These are phyloP conservation scores for Ogataea allantospora DNA, from an alignment of 805 yeast genomes.

Conservation along the genomic window DNA sequence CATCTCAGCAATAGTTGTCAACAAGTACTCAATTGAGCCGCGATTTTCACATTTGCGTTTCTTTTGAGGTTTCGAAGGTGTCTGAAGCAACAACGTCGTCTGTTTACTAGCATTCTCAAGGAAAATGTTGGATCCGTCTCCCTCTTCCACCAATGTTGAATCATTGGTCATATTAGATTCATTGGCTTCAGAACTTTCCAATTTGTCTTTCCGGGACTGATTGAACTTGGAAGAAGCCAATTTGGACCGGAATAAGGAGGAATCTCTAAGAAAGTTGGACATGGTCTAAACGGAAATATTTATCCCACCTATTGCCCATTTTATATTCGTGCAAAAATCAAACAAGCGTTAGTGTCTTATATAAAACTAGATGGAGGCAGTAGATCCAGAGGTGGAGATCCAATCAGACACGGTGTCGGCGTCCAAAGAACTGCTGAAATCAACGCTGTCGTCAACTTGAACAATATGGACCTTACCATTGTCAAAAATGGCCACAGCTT, in stretches of 20 bases:
- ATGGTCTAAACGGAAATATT: conserved; percentile 2
- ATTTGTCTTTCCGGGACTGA: not conserved
- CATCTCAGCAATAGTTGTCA: conserved; percentile 18
- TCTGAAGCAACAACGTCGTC: conserved; percentile 1
- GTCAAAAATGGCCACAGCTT: conserved; percentile 87
- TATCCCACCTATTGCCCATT: conserved; percentile 9
- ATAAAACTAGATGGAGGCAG: conserved; percentile 30
- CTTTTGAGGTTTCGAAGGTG: conserved; percentile 4
- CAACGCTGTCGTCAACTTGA: conserved; percentile 50
- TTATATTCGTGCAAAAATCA: conserved; percentile 6
- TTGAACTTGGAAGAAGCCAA: conserved; percentile 1
- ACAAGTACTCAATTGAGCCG: conserved; percentile 21
- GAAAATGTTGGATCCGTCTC: conserved; percentile 5
- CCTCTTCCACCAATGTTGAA: conserved; percentile 5
- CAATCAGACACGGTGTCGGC: conserved; percentile 57
- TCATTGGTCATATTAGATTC: conserved; percentile 5
- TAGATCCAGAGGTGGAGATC: conserved; percentile 53
- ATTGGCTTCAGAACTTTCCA: not conserved
- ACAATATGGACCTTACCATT: conserved; percentile 56
- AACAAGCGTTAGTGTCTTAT: conserved; percentile 8
- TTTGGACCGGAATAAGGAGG: conserved; percentile 5
- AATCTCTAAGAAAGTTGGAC: conserved; percentile 9
- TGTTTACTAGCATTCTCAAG: conserved; percentile 1
- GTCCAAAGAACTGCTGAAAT: conserved; percentile 54
- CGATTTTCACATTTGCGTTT: conserved; percentile 5